These are phyloP conservation scores for Eucalyptus polybractea DNA, from an alignment of 345 rosid genomes.

Conservation along the genomic window DNA sequence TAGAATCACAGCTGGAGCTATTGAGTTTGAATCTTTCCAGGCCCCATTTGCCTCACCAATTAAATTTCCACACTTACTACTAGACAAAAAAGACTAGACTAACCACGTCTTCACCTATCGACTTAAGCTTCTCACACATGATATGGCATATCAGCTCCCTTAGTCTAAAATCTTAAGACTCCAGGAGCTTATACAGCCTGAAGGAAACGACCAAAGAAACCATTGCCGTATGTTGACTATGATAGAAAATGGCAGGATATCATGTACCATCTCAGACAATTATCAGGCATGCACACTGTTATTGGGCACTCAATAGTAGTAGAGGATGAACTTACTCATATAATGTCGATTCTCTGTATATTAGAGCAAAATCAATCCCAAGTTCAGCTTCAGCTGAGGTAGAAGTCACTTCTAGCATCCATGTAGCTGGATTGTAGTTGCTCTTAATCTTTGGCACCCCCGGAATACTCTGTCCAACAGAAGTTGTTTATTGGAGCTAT, in stretches of 20 bases:
- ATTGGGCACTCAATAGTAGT: not conserved
- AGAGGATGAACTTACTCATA: slow-evolving; percentile 26
- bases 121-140: no score
- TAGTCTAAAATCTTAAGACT: not conserved
- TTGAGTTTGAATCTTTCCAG: no score
- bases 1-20: no score
- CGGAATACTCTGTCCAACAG: slow-evolving; percentile 22
- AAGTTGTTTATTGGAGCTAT: not conserved
- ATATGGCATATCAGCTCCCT: not conserved
- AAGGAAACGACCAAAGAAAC: not conserved
- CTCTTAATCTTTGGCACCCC: slow-evolving; percentile 50
- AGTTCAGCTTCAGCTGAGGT: slow-evolving; percentile 43
- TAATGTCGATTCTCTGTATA: slow-evolving; percentile 34
- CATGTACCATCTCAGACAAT: not conserved
- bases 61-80: no score
- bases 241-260: not conserved
- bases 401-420: slow-evolving; percentile 71
- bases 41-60: no score
- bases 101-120: no score
- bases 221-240: not conserved
- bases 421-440: slow-evolving; percentile 73
- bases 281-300: not conserved
- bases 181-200: not conserved
- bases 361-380: slow-evolving; percentile 45
- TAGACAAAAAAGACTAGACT: no score